Conservation (phyloP, 2,329 filamentous ascomycete genomes). For the Elsinoe necatrix region DNA sequence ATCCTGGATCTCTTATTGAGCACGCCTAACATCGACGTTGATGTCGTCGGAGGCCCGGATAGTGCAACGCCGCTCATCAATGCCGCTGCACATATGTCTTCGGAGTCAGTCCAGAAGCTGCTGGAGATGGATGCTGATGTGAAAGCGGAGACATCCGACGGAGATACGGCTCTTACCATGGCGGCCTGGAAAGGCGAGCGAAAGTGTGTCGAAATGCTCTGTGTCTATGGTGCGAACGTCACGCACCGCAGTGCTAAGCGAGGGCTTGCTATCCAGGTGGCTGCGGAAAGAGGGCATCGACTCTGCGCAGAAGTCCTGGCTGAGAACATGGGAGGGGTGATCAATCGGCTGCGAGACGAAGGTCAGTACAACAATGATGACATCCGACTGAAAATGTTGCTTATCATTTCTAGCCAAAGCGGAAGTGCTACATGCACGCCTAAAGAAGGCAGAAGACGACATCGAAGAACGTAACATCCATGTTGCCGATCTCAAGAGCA, state of each 20-base stretch:
- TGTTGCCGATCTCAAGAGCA: not conserved
- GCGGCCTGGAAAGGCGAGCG: not conserved
- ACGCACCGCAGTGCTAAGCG: slow-evolving; percentile 3
- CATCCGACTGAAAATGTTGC: not conserved
- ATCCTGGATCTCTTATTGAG: slow-evolving; percentile 15
- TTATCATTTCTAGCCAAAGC: not conserved
- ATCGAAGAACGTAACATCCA: not conserved
- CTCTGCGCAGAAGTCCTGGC: not conserved
- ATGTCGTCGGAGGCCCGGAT: slow-evolving; percentile 14
- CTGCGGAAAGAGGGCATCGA: not conserved
- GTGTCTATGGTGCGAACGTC: slow-evolving; percentile 4
- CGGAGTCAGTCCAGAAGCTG: slow-evolving; percentile 6
- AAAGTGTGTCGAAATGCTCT: not conserved
- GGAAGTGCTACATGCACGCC: not conserved
- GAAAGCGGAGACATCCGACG: not conserved
- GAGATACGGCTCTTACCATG: not conserved
- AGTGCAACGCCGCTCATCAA: slow-evolving; percentile 15
- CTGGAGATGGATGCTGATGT: slow-evolving; percentile 13
- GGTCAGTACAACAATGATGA: not conserved
- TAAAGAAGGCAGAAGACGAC: not conserved
- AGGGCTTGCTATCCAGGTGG: not conserved
- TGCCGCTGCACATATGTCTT: slow-evolving; percentile 10
- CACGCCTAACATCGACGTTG: slow-evolving; percentile 9
- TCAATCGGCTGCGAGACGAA: not conserved
- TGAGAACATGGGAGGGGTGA: not conserved